Conservation (phyloP, 1,139 yeast genomes). For the Kluyveromyces sp. region DNA sequence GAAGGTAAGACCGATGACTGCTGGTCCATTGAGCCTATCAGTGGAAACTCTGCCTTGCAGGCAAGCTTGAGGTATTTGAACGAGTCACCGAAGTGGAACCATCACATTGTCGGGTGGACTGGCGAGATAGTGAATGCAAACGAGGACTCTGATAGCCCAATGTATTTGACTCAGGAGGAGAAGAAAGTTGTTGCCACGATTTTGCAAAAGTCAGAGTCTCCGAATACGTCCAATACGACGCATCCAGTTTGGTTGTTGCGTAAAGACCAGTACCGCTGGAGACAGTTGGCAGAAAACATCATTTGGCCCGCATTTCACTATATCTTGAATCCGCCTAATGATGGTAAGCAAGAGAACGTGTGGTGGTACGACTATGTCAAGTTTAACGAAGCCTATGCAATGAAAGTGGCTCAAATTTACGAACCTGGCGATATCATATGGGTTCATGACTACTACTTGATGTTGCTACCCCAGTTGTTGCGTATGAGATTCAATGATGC, state of each 20-base stretch:
- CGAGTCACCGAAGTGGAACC: conserved; percentile 73
- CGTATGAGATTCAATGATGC: conserved; percentile 79
- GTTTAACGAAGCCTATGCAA: conserved; percentile 85
- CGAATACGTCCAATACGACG: conserved; percentile 44
- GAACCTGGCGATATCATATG: conserved; percentile 89
- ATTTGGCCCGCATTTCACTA: conserved; percentile 96
- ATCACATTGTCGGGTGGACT: conserved; percentile 90
- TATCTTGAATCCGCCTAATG: conserved; percentile 62
- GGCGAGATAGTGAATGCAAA: conserved; percentile 63
- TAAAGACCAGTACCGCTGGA: conserved; percentile 67
- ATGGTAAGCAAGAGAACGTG: conserved; percentile 62
- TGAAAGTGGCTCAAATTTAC: conserved; percentile 64
- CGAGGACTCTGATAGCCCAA: conserved; percentile 41
- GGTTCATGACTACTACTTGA: conserved; percentile 88
- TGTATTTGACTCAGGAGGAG: conserved; percentile 52
- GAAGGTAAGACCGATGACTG: conserved; percentile 7
- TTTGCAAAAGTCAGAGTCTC: conserved; percentile 36
- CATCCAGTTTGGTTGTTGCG: conserved; percentile 86
- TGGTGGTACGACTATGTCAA: conserved; percentile 92
- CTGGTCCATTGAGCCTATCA: conserved; percentile 56
- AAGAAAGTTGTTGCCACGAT: conserved; percentile 34
- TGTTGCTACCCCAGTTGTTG: conserved; percentile 77
- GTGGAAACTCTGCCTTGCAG: conserved; percentile 82
- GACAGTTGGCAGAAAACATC: conserved; percentile 80
- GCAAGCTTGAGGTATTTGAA: conserved; percentile 63